Percentiles rank a stretch among this genome's conserved stretches.
These are phyloP conservation scores for Lenwebbia sp. DNA, from an alignment of 345 rosid genomes.

Conservation along the genomic window DNA sequence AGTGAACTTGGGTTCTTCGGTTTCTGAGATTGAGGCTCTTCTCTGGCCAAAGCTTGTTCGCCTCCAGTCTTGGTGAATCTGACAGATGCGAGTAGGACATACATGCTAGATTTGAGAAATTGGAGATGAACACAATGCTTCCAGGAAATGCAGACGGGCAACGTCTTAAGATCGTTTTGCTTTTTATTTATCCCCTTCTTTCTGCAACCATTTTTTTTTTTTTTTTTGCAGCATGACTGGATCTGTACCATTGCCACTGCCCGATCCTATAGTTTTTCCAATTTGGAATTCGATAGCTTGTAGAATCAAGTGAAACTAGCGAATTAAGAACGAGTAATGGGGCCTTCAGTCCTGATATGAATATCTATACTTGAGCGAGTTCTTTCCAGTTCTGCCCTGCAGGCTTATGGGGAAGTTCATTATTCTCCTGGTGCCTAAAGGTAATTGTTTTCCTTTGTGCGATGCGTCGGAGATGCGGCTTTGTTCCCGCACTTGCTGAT, in stretches of 20 bases:
- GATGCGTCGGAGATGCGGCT: neutral
- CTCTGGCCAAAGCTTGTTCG: neutral
- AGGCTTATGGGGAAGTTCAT: neutral
- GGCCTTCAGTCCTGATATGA: neutral
- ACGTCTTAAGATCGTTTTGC: neutral
- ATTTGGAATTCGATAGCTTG: neutral
- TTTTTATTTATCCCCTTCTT: neutral
- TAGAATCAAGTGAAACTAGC: neutral
- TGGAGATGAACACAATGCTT: neutral
- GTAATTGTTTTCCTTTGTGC: neutral
- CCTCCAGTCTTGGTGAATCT: neutral
- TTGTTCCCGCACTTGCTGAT: neutral
- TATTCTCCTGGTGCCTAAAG: neutral
- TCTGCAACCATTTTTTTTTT: neutral
- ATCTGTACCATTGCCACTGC: neutral
- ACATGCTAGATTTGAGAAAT: neutral
- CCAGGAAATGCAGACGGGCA: neutral
- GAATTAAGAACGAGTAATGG: neutral
- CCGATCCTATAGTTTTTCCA: neutral
- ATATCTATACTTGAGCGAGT: neutral
- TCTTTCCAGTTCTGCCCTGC: neutral
- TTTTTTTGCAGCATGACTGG: neutral
- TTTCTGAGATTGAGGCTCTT: slow-evolving; percentile 16
- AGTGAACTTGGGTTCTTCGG: slow-evolving; percentile 89
- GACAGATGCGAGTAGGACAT: neutral